These are phyloP conservation scores for Fusarium keratoplasticum DNA, from an alignment of 2,329 filamentous ascomycete genomes.

Conservation along the genomic window DNA sequence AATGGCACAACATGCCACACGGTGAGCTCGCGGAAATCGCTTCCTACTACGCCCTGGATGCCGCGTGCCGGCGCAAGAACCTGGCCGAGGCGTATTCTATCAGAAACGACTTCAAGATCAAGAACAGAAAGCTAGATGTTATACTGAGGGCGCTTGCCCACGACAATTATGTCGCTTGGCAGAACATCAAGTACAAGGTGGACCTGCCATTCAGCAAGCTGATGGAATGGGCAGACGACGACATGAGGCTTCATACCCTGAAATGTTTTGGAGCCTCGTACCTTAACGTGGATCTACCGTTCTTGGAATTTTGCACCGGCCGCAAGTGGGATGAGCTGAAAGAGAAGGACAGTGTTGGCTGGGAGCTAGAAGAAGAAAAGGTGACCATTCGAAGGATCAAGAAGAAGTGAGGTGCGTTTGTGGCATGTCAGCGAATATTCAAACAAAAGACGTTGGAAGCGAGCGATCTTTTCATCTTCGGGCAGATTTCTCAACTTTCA, in stretches of 20 bases:
- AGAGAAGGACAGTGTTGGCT: constrained; percentile 80
- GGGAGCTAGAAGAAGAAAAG: constrained; percentile 79
- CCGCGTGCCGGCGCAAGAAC: constrained; percentile 85
- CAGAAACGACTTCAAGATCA: constrained; percentile 69
- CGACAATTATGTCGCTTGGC: constrained; percentile 87
- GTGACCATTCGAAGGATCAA: constrained; percentile 78
- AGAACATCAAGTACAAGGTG: constrained; percentile 75
- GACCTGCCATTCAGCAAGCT: constrained; percentile 84
- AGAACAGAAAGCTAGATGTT: constrained; percentile 75
- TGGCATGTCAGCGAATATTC: constrained; percentile 12
- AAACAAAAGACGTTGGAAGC: constrained; percentile 12
- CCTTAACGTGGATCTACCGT: constrained; percentile 74
- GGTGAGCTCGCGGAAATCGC: constrained; percentile 83
- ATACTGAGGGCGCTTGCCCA: constrained; percentile 78
- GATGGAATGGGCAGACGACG: constrained; percentile 83
- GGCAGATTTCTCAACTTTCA: not conserved
- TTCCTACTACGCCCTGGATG: constrained; percentile 85
- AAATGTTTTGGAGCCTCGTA: constrained; percentile 91
- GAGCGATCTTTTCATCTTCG: constrained; percentile 3
- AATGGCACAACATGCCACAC: constrained; percentile 72
- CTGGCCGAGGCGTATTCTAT: constrained; percentile 79
- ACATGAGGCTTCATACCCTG: constrained; percentile 80
- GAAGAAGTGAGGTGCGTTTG: constrained; percentile 47
- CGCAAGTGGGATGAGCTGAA: constrained; percentile 78
- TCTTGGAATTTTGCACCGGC: constrained; percentile 76